Percentiles rank a stretch among this genome's conserved stretches.
phyloP scores from a whole-genome alignment of 192 early-diverging fungal genomes.

The Backusella macrospora region DNA sequence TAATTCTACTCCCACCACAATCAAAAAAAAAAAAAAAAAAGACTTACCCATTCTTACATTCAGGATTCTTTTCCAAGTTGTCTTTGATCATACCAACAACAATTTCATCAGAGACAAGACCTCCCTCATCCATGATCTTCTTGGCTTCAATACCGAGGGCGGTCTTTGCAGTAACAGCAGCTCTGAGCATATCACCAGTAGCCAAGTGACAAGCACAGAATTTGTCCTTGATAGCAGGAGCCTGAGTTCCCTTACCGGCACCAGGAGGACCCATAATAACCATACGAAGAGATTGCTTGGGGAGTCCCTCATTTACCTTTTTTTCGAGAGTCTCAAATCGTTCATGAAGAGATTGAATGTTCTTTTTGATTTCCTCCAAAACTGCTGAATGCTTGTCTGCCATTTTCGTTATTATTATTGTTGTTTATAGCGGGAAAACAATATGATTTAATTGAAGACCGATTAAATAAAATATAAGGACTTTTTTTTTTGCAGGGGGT shows the following conservation, averaged over 20 bases:
- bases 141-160: conserved; percentile 93
- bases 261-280: conserved; percentile 93
- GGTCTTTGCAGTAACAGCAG: conserved; percentile 90
- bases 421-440: conserved; percentile 7
- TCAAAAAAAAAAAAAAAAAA: neutral
- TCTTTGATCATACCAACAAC: conserved; percentile 96
- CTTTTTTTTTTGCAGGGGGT: neutral
- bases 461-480: neutral
- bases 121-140: conserved; percentile 98
- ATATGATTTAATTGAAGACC: no score
- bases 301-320: conserved; percentile 34
- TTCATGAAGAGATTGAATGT: conserved; percentile 42
- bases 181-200: conserved; percentile 98
- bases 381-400: conserved; percentile 41
- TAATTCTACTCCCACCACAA: neutral
- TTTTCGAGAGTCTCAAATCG: conserved; percentile 44
- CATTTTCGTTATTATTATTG: conserved; percentile 21
- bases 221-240: conserved; percentile 91
- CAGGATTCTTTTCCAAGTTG: conserved; percentile 90
- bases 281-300: conserved; percentile 58
- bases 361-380: conserved; percentile 49
- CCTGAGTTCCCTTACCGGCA: conserved; percentile 83
- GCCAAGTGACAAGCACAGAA: conserved; percentile 97
- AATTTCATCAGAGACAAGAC: conserved; percentile 97
- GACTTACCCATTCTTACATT: conserved; percentile 88